Evolutionary conservation across 768 basidiomycete genomes (phyloP).

Genomic region (Mycena pura): DNA sequence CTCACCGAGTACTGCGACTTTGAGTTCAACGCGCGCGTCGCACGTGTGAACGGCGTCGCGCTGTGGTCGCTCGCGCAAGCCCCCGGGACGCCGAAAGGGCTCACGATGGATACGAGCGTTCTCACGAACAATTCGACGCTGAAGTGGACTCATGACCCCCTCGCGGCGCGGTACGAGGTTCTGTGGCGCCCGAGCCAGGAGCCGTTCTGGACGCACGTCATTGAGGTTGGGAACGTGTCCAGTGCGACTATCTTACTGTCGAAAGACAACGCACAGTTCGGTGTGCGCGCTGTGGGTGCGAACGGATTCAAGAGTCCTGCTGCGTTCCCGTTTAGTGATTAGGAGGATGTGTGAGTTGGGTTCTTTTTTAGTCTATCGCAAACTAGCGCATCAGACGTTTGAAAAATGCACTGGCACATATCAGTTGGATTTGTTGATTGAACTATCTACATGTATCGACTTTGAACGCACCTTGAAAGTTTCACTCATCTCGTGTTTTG

Average conservation of each 20-base stretch:
- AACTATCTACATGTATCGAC: no score
- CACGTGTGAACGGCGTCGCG: slow-evolving; percentile 57
- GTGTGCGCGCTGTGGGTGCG: slow-evolving; percentile 54
- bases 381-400: no score
- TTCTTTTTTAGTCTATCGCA: no score
- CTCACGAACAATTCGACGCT: slow-evolving; percentile 64
- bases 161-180: slow-evolving; percentile 56
- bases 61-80: slow-evolving; percentile 64
- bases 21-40: slow-evolving; percentile 57
- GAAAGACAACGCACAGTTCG: slow-evolving; percentile 61
- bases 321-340: slow-evolving; percentile 38
- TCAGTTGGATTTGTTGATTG: no score
- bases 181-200: slow-evolving; percentile 57
- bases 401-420: no score
- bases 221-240: slow-evolving; percentile 53
- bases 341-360: no score
- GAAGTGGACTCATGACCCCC: slow-evolving; percentile 49
- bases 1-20: slow-evolving; percentile 60
- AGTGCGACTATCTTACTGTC: slow-evolving; percentile 49
- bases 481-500: no score
- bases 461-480: no score
- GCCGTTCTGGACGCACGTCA: slow-evolving; percentile 55
- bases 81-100: slow-evolving; percentile 58
- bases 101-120: slow-evolving; percentile 51
- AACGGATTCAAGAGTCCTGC: slow-evolving; percentile 63